Evolutionary conservation across 2,329 filamentous ascomycete genomes (phyloP).

Genomic region (Cercospora nicotianae): DNA sequence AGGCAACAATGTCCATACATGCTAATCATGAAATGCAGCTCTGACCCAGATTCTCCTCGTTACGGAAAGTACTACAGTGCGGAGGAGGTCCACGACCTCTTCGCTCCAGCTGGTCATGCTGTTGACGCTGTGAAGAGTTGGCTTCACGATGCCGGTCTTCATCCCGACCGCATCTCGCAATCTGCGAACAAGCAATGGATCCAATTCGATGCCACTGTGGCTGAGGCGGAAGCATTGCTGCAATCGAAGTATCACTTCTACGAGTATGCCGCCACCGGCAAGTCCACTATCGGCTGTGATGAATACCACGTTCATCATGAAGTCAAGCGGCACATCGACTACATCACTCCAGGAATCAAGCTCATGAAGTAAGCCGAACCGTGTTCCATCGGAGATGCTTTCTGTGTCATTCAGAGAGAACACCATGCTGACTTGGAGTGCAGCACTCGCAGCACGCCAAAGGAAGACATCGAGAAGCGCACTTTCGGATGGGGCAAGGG

Average conservation of each 20-base stretch:
- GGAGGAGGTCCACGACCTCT: conserved; percentile 45
- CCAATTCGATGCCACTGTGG: conserved; percentile 45
- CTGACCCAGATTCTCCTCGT: conserved; percentile 32
- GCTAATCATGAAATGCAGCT: conserved; percentile 4
- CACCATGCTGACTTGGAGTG: conserved; percentile 11
- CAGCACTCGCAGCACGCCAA: conserved; percentile 5
- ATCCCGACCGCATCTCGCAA: conserved; percentile 37
- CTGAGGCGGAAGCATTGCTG: conserved; percentile 43
- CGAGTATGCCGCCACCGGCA: conserved; percentile 57
- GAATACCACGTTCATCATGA: conserved; percentile 50
- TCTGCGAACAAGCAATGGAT: conserved; percentile 43
- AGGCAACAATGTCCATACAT: not conserved
- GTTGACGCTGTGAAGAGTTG: conserved; percentile 43
- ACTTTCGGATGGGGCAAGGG: conserved; percentile 22
- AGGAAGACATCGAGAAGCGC: conserved; percentile 25
- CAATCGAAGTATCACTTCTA: conserved; percentile 58
- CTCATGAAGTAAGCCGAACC: conserved; percentile 33
- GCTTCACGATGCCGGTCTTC: conserved; percentile 40
- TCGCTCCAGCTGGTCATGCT: conserved; percentile 41
- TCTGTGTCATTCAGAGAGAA: not conserved
- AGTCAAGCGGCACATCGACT: conserved; percentile 54
- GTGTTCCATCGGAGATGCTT: not conserved
- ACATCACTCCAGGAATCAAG: conserved; percentile 57
- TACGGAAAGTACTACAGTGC: conserved; percentile 45
- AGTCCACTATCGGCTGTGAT: conserved; percentile 42